Evolutionary conservation across 2,329 filamentous ascomycete species (phyloP), one percentile per base, ranked within the genome.

Genomic region (Atkinsonella hypoxylon): DNA sequence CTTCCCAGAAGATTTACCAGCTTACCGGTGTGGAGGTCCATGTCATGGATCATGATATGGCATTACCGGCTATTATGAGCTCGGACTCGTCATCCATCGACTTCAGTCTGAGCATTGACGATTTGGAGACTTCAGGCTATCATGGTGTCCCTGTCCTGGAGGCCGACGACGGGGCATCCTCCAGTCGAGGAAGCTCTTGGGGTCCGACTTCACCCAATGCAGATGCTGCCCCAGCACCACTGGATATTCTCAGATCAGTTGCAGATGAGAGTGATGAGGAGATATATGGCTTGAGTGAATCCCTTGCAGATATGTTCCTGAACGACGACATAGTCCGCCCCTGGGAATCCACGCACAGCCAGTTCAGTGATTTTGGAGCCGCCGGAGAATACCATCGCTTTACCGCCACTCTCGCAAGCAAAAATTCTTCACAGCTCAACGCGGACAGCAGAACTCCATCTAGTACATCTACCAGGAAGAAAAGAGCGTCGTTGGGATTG

Each of bases 11-110:
- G 59, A 61, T 72, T 41, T 62, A 64, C 34, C 68, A 71, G 55
- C 62, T 74, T 13, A 73, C 62, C 5, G 71, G 70, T 1, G 60
- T 67, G 30, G 66, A 70, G 40, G 43, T 72, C n/a, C 61, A 62
- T 45, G 53, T 63, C 17, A 53, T 53, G 55, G 51, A 58, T 18
- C 52, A 54, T 15, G 43, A 43, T 11, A 17, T 42, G 12, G 12
- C 40, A 10, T 39, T 10, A 13, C 31, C 26, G n/a, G 42, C 32
- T 9, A 47, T 34, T 22, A 39, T 13, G 20, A 50, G 46, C 30
- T 53, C 56, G 31, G 52, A 52, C 18, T 38, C 47, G 7, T 52
- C 49, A 9, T 53, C 50, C 34, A 43, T 8, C 31, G n/a, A 45
- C n/a, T 49, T 47, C 11, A 31, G 41, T 8, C 15, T 38, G 31